Percentiles rank a stretch among this genome's conserved stretches.
phyloP scores from a whole-genome alignment of 768 basidiomycete species.

The Kwoniella sp. region DNA sequence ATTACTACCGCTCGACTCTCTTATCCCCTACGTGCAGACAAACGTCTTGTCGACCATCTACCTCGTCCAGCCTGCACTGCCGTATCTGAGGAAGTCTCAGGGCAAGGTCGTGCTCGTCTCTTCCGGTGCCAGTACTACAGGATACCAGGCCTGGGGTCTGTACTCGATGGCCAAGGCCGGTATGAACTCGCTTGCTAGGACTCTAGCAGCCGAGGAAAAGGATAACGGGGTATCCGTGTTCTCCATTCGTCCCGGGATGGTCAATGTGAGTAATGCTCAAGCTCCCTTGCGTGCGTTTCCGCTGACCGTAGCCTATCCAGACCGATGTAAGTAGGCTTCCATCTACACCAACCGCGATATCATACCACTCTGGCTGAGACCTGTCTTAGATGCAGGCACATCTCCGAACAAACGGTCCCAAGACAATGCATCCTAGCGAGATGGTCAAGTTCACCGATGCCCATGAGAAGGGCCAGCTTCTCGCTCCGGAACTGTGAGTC shows the following conservation, averaged over 20 bases:
- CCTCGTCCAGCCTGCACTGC: constrained; percentile 64
- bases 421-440: constrained; percentile 58
- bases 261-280: constrained; percentile 55
- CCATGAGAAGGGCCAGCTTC: constrained; percentile 64
- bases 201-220: constrained; percentile 79
- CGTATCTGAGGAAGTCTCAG: constrained; percentile 61
- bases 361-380: too few species aligned
- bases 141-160: constrained; percentile 64
- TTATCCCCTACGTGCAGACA: constrained; percentile 60
- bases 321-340: constrained; percentile 65
- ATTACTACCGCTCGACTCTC: constrained; percentile 24
- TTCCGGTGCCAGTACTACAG: constrained; percentile 74
- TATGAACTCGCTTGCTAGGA: constrained; percentile 81
- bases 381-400: constrained; percentile 51
- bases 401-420: constrained; percentile 36
- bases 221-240: constrained; percentile 59
- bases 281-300: too few species aligned
- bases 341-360: too few species aligned
- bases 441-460: constrained; percentile 60
- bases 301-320: constrained; percentile 6
- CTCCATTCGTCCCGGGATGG: constrained; percentile 80
- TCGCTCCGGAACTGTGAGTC: constrained; percentile 69
- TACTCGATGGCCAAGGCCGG: constrained; percentile 78
- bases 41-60: constrained; percentile 82
- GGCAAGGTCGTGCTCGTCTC: constrained; percentile 71